Base-by-base conservation (phyloP, 768 basidiomycete genomes). In the Termitomyces titanicus region DNA sequence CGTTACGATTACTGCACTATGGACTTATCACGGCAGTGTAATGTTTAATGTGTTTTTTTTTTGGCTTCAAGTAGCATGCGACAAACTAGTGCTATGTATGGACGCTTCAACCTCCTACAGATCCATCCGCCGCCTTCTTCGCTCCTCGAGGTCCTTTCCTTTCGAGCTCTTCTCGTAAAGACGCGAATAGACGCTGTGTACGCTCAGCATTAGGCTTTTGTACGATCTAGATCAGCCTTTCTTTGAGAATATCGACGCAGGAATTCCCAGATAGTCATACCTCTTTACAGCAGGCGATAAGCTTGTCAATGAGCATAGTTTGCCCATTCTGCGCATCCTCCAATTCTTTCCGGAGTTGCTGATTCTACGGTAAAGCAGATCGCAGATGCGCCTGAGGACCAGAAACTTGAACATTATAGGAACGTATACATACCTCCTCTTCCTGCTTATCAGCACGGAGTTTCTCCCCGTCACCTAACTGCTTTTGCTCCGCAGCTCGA, bases 271-370 rank as follows among this genome's bases (percentile, higher is more conserved):
- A 55, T 35, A 24, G 12, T 11, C 86, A 68, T 63, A 91, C 91
- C 83, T 92, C 91, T 77, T 90, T 89, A 76, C 89, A 93, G 63
- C 89, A 93, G 22, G 85, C 78, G 61, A 92, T 85, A 48, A 93
- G 76, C 63, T 90, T 91, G 72, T 93, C 90, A 56, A 93, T 86
- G 55, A 93, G 78, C 73, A 86, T 79, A 24, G 88, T 82, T 68
- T 92, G 89, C 43, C 84, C 83, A 56, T 83, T 84, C 67, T 89
- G 88, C 20, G 84, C 82, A n/a, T 88, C 85, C 61, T 92, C 89
- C 53, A 93, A 74, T 49, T 92, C 87, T 66, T 87, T 87, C 63
- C 81, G 80, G 56, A 89, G 78, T 63, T 85, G 83, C 57, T 79
- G 80, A 60, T 75, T 83, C 88, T 93, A 67, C 53, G 50, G 43